phyloP scores from a whole-genome alignment of 176 grass and related monocot genomes.

The Aechmea fasciata region DNA sequence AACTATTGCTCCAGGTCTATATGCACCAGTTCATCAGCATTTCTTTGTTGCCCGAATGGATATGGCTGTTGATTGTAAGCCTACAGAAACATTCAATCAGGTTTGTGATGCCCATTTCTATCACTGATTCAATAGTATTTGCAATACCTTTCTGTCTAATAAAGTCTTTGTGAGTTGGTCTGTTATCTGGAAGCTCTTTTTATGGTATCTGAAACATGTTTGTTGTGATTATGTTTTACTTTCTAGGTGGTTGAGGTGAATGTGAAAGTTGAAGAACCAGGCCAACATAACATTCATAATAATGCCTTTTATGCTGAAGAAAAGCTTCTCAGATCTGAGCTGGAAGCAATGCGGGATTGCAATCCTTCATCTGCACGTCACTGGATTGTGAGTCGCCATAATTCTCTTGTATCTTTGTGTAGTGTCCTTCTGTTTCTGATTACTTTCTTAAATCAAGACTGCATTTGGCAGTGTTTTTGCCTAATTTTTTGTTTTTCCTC shows the following conservation, averaged over 20 bases:
- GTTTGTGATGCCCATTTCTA: constrained; percentile 14
- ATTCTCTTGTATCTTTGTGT: not conserved
- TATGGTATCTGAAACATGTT: constrained; percentile 6
- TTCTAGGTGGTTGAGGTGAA: constrained; percentile 89
- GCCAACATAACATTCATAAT: constrained; percentile 84
- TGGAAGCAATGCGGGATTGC: constrained; percentile 93
- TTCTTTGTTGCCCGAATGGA: constrained; percentile 99
- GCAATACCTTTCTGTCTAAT: not conserved
- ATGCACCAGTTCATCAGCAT: constrained; percentile 99
- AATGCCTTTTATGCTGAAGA: constrained; percentile 98
- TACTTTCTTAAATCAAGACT: too few relatives aligned
- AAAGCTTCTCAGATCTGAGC: constrained; percentile 72
- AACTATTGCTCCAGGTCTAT: constrained; percentile 93
- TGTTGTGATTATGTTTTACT: not conserved
- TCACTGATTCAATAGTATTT: not conserved
- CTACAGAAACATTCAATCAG: constrained; percentile 93
- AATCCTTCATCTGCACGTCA: constrained; percentile 81
- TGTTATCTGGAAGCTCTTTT: too few relatives aligned
- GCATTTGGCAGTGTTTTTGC: too few relatives aligned
- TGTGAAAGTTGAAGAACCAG: constrained; percentile 78
- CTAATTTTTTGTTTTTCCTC: too few relatives aligned
- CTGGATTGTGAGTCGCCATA: constrained; percentile 72
- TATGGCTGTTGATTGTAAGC: constrained; percentile 97
- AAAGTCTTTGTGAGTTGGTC: too few relatives aligned
- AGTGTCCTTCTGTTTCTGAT: too few relatives aligned